Evolutionary conservation across 768 basidiomycete genomes (phyloP).

Genomic region (Mycena alexandri): DNA sequence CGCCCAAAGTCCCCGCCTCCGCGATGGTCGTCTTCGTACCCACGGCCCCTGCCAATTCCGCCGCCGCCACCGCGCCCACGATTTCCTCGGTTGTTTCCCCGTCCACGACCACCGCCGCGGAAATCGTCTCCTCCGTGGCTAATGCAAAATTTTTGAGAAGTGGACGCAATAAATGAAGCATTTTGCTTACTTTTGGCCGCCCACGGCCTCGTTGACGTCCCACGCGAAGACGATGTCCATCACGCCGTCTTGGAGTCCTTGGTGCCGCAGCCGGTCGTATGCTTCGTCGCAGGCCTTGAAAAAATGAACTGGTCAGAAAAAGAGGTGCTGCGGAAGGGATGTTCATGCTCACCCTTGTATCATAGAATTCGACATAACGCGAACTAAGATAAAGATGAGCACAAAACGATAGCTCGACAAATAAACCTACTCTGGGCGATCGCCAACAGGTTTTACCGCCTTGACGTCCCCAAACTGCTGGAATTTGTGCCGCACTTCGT

Average conservation of each 20-base stretch:
- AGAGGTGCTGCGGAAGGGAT: not conserved
- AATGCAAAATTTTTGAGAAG: not conserved
- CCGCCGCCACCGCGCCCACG: constrained; percentile 50
- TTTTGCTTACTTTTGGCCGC: constrained; percentile 54
- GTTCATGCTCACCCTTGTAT: constrained; percentile 73
- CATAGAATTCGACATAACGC: constrained; percentile 94
- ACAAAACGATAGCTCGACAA: not conserved
- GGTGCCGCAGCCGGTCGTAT: constrained; percentile 82
- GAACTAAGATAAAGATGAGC: constrained; percentile 63
- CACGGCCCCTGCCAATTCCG: constrained; percentile 57
- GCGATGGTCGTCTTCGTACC: constrained; percentile 56
- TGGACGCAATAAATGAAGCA: constrained; percentile 26
- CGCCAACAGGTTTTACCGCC: constrained; percentile 72
- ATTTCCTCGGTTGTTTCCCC: constrained; percentile 56
- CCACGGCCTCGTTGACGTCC: constrained; percentile 75
- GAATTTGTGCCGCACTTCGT: constrained; percentile 88
- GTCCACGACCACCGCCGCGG: constrained; percentile 59
- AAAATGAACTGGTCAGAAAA: not conserved
- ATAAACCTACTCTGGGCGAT: constrained; percentile 68
- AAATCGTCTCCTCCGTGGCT: constrained; percentile 45
- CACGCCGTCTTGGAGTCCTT: constrained; percentile 85
- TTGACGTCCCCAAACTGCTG: constrained; percentile 94
- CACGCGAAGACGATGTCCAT: constrained; percentile 91
- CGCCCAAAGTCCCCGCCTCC: constrained; percentile 50
- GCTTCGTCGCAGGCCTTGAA: constrained; percentile 81